These are phyloP conservation scores for Dunaliella sp. DNA, from an alignment of 139 green algal species.

Conservation along the genomic window DNA sequence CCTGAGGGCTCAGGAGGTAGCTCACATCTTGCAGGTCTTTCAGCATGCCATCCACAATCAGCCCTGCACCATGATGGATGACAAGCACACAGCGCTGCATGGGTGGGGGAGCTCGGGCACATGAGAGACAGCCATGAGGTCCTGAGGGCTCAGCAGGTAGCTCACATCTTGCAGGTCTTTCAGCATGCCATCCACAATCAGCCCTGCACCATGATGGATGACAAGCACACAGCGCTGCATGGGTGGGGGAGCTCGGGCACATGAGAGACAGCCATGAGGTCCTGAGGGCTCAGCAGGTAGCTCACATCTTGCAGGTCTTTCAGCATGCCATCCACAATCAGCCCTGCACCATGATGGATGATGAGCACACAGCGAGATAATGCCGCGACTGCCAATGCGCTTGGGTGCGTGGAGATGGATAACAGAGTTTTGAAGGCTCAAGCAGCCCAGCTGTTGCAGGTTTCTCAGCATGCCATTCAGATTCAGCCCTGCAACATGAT, in stretches of 20 bases:
- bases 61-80: too few species aligned
- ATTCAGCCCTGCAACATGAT: constrained; percentile 65
- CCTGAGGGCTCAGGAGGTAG: constrained; percentile 72
- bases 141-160: constrained; percentile 73
- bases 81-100: neutral
- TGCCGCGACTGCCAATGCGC: too few species aligned
- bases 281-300: constrained; percentile 72
- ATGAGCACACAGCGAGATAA: neutral
- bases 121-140: neutral
- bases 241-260: neutral
- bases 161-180: constrained; percentile 60
- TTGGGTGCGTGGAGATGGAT: too few species aligned
- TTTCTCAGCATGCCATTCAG: constrained; percentile 66
- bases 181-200: constrained; percentile 68
- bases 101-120: neutral
- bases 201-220: too few species aligned
- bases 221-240: neutral
- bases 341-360: constrained; percentile 19
- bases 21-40: constrained; percentile 60
- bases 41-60: constrained; percentile 68
- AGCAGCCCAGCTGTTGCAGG: constrained; percentile 68
- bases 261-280: neutral
- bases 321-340: constrained; percentile 68
- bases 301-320: constrained; percentile 60
- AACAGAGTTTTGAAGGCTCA: constrained; percentile 32